Evolutionary conservation across 345 rosid species (phyloP), one percentile per base, ranked within the genome.

Genomic region (Hibiscus trionum): DNA sequence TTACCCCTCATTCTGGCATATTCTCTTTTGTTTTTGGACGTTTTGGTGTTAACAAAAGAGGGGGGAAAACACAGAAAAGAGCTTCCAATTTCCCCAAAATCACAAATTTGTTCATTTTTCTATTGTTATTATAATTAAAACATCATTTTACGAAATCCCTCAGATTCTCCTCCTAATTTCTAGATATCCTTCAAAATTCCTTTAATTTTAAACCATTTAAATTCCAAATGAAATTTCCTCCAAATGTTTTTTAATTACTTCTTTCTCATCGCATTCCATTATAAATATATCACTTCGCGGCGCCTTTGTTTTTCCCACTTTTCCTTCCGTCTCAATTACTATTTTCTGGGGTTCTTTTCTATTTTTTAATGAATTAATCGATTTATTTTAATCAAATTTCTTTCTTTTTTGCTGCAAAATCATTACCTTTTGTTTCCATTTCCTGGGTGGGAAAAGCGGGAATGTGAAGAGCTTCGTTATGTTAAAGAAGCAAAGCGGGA

Each of bases 401-500:
- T 9, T 37, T 39, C 19, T 65, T 19, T 5, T 21, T 39, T 0
- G 17, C 55, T 12, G 55, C 57, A 5, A 24, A 66, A 24, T 66
- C 39, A 46, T 66, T 10, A 66, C 5, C 5, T 0, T 11, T 66
- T 12, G 10, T 4, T 7, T 44, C 55, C 10, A 42, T 65, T 66
- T 64, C 17, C n/a, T 19, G 9, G 7, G 6, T 9, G 58, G 71
- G 71, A 11, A 1, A 15, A n/a, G 21, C 5, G 80, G 82, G 79
- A 78, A 84, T 81, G 80, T 75, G 61, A 76, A 71, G 56, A 66
- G 17, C 71, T 59, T 66, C 88, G 88, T 81, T 81, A 80, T 86
- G 89, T 86, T 82, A 67, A 84, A 66, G 79, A 81, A 72, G 74
- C 83, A 71, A 37, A 46, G 66, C 72, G 70, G 72, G 47, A 4